phyloP scores from a whole-genome alignment of 805 yeast species.

The Sugiyamaella mastotermitis region DNA sequence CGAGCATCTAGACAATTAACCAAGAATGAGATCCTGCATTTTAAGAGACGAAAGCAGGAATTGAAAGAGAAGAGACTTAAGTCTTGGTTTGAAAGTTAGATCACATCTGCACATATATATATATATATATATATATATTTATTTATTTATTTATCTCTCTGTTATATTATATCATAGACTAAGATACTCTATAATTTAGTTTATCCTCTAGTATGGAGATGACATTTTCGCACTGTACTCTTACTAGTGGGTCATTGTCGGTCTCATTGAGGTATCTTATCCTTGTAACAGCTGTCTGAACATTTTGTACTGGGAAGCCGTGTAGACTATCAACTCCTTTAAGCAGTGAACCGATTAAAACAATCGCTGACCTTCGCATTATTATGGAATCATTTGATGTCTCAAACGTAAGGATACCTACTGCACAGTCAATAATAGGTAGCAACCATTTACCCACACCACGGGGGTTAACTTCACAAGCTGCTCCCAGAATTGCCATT shows the following conservation, averaged over 20 bases:
- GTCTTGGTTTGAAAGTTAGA: conserved; percentile 3
- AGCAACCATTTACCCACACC: conserved; percentile 43
- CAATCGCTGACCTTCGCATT: conserved; percentile 71
- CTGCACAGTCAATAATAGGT: conserved; percentile 66
- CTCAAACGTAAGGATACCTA: conserved; percentile 69
- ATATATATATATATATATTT: no score
- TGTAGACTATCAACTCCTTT: conserved; percentile 24
- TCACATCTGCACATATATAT: no score
- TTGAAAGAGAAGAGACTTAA: conserved; percentile 17
- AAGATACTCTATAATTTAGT: background rate
- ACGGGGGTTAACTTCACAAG: conserved; percentile 53
- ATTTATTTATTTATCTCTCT: conserved; percentile 1
- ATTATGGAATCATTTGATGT: conserved; percentile 37
- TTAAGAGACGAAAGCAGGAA: conserved; percentile 18
- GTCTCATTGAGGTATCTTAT: conserved; percentile 18
- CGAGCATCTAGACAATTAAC: conserved; percentile 15
- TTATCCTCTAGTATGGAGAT: conserved; percentile 9
- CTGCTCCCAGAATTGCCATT: conserved; percentile 73
- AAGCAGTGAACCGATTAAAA: conserved; percentile 40
- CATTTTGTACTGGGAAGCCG: conserved; percentile 26
- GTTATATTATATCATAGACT: background rate
- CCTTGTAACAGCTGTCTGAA: conserved; percentile 17
- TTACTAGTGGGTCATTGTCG: conserved; percentile 29
- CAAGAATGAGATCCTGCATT: conserved; percentile 21
- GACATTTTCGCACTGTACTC: conserved; percentile 24